Evolutionary conservation across 257 asterid species (phyloP).

Genomic region (Solanum etuberosum): DNA sequence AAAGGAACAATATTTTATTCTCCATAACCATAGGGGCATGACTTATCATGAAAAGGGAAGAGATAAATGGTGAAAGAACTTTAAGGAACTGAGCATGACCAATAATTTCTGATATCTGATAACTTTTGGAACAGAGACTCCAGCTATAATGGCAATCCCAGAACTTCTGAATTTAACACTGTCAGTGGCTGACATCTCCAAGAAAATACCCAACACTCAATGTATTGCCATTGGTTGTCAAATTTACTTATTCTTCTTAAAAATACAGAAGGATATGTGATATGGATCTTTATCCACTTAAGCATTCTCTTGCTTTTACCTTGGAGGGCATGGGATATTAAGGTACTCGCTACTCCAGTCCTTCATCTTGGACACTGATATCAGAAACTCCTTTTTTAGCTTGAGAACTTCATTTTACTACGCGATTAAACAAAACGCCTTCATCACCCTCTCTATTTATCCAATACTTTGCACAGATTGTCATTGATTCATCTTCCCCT

Average conservation of each 20-base stretch:
- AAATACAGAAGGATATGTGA: not conserved
- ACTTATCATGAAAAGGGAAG: not conserved
- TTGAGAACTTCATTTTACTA: not conserved
- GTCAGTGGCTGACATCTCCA: not conserved
- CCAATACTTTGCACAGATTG: not conserved
- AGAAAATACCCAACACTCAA: not conserved
- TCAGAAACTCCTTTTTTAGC: not conserved
- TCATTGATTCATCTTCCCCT: not conserved
- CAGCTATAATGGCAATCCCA: not conserved
- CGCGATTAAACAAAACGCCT: not conserved
- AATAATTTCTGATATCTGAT: not conserved
- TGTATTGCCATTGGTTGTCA: too few relatives aligned
- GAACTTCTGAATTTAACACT: not conserved
- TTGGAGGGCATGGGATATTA: not conserved
- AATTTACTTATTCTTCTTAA: not conserved
- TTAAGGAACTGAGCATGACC: not conserved
- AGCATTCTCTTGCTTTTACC: not conserved
- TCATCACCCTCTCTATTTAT: not conserved
- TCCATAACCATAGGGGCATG: not conserved
- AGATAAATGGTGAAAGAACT: not conserved
- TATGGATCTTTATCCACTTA: not conserved
- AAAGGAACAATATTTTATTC: not conserved
- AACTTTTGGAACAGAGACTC: not conserved
- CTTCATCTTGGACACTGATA: slow-evolving; percentile 12
- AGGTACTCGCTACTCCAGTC: not conserved